phyloP scores from a whole-genome alignment of 306 rosid genomes.

The Cucumis hystrix region DNA sequence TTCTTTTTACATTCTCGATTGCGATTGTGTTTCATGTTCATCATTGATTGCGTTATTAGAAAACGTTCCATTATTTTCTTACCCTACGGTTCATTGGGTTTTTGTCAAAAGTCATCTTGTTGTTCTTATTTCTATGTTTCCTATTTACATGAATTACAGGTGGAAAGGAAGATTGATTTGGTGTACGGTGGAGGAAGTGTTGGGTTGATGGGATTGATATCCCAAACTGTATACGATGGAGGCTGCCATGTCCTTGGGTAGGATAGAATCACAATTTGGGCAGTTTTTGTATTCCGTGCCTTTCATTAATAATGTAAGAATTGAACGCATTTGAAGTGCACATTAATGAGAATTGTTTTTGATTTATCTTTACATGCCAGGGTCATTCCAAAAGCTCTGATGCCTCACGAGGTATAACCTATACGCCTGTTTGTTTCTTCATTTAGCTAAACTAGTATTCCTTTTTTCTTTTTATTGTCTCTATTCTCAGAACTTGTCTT shows the following conservation, averaged over 20 bases:
- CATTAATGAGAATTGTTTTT: neutral
- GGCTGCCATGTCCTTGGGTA: constrained; percentile 93
- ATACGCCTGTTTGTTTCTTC: constrained; percentile 2
- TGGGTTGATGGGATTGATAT: constrained; percentile 86
- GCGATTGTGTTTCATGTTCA: neutral
- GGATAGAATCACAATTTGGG: constrained; percentile 8
- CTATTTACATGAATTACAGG: constrained; percentile 33
- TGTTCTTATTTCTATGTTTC: neutral
- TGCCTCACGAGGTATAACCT: constrained; percentile 67
- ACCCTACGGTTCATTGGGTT: neutral
- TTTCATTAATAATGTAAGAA: constrained; percentile 3
- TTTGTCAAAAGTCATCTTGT: neutral
- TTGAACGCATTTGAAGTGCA: neutral
- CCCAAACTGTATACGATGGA: constrained; percentile 71
- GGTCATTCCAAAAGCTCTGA: constrained; percentile 84
- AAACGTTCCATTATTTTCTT: neutral
- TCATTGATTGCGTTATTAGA: neutral
- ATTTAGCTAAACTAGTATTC: neutral
- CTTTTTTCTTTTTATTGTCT: neutral
- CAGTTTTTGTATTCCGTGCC: neutral
- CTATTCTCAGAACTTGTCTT: neutral
- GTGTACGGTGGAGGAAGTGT: constrained; percentile 93
- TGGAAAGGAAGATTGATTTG: constrained; percentile 64
- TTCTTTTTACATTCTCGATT: neutral
- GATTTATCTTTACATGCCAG: constrained; percentile 28